A percentile compares a stretch with the other conserved stretches of the same genome.
Conservation (phyloP, 2,329 filamentous ascomycete species). For the Calonectria pteridis region DNA sequence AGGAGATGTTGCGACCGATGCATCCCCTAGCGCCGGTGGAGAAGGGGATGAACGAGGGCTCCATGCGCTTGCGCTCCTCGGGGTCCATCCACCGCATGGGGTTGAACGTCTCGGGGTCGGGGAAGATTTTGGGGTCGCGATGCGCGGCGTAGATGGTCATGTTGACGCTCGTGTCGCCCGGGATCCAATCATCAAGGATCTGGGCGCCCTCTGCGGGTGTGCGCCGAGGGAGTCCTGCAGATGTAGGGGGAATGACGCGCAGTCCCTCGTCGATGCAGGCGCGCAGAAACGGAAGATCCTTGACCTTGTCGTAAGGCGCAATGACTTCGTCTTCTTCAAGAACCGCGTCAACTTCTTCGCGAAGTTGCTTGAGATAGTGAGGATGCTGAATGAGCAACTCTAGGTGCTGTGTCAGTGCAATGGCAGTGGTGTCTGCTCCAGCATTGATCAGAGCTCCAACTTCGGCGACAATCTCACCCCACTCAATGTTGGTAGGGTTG, state of each 20-base stretch:
- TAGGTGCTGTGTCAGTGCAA: slow-evolving; percentile 63
- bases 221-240: slow-evolving; percentile 39
- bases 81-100: slow-evolving; percentile 55
- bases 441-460: slow-evolving; percentile 64
- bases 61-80: slow-evolving; percentile 46
- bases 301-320: slow-evolving; percentile 62
- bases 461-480: slow-evolving; percentile 69
- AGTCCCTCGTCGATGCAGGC: slow-evolving; percentile 62
- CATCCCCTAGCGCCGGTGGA: slow-evolving; percentile 54
- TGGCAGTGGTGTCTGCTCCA: slow-evolving; percentile 61
- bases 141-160: slow-evolving; percentile 53
- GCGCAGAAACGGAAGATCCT: slow-evolving; percentile 62
- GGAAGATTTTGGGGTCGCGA: slow-evolving; percentile 53
- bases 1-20: slow-evolving; percentile 52
- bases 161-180: slow-evolving; percentile 51
- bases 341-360: slow-evolving; percentile 59
- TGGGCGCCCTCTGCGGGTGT: slow-evolving; percentile 44
- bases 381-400: slow-evolving; percentile 63
- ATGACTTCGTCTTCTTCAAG: slow-evolving; percentile 56
- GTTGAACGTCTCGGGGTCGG: slow-evolving; percentile 51
- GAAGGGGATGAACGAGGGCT: slow-evolving; percentile 54
- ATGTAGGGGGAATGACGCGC: slow-evolving; percentile 47
- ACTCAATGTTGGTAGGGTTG: slow-evolving; percentile 56
- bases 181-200: slow-evolving; percentile 47
- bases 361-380: slow-evolving; percentile 50